Conservation (phyloP, 2,329 filamentous ascomycete species). For the Tolypocladium guangdongense region DNA sequence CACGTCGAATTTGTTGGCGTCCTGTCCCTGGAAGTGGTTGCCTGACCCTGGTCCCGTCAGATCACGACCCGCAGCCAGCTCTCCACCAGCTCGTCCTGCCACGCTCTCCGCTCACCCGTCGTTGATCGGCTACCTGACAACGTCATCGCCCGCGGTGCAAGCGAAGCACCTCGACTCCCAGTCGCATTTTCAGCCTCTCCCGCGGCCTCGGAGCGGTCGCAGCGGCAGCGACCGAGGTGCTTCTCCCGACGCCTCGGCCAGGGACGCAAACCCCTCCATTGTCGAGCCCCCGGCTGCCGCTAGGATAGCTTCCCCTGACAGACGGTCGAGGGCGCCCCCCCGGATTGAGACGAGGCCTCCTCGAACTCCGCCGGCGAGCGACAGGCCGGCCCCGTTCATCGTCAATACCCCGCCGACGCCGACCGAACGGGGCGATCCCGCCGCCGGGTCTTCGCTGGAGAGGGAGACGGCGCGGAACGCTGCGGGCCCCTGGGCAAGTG, state of each 20-base stretch:
- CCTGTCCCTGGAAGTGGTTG: not conserved
- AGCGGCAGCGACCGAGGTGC: conserved; percentile 48
- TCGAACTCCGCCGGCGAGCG: conserved; percentile 35
- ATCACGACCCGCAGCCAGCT: conserved; percentile 9
- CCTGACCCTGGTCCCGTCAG: not conserved
- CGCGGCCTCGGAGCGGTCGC: conserved; percentile 53
- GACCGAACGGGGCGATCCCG: conserved; percentile 28
- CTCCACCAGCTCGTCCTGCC: conserved; percentile 15
- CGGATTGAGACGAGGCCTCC: conserved; percentile 25
- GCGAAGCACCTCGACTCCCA: conserved; percentile 32
- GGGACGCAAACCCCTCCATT: conserved; percentile 4
- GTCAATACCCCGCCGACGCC: conserved; percentile 59
- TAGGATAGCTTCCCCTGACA: conserved; percentile 16
- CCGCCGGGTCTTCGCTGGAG: conserved; percentile 14
- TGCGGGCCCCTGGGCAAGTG: conserved; percentile 13
- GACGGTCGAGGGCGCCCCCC: conserved; percentile 15
- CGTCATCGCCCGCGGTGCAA: conserved; percentile 57
- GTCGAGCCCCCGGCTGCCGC: conserved; percentile 18
- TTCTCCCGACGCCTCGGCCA: not conserved
- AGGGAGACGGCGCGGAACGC: conserved; percentile 17
- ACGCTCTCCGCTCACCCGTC: conserved; percentile 46
- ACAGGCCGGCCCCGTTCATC: conserved; percentile 40
- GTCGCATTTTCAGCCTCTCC: conserved; percentile 22
- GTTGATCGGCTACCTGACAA: conserved; percentile 56
- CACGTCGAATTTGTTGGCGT: not conserved